Evolutionary conservation across 2,329 filamentous ascomycete species (phyloP), one percentile per base, ranked within the genome.

Genomic region (Fusarium haematococcum): DNA sequence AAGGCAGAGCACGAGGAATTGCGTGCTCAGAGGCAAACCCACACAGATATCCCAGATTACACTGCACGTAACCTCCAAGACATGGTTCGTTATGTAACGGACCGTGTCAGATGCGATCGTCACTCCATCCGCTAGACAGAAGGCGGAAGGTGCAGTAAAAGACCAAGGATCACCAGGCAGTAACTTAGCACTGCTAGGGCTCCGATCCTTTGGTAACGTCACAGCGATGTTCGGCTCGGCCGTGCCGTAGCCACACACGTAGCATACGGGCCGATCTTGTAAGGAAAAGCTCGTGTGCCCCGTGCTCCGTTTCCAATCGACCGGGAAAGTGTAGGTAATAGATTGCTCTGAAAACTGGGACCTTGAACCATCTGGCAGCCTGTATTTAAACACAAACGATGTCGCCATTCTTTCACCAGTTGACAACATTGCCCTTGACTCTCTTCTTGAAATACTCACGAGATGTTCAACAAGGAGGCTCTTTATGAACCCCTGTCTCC

Each of bases 11-110:
- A 77, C 76, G 70, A 73, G 76, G 67, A 67, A 78, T 78, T 78
- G 76, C 76, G 76, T 78, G 76, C 76, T 78, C 76, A 74, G 63
- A 69, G 68, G 70, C 71, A 65, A 71, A 75, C 60, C 66, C 73
- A 78, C 76, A 64, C 18, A 63, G 35, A 45, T 20, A 52, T 16
- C 2, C 39, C 4, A 18, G 59, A 60, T 62, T 73, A 32, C 43
- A 72, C 50, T 35, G 68, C 72, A 74, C 48, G 71, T 71, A 74
- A 25, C 67, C 45, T 56, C 18, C 14, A 73, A 50, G 35, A 43
- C 43, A 27, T 23, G 48, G 30, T 48, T 69, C 30, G 39, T 60
- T 60, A 60, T 23, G 45, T 32, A 64, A 56, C 41, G n/a, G 56
- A 13, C 66, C 71, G 50, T 73, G 71, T 58, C 63, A 33, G 39